These are phyloP conservation scores for Russula vinacea DNA, from an alignment of 768 basidiomycete species.

Conservation along the genomic window DNA sequence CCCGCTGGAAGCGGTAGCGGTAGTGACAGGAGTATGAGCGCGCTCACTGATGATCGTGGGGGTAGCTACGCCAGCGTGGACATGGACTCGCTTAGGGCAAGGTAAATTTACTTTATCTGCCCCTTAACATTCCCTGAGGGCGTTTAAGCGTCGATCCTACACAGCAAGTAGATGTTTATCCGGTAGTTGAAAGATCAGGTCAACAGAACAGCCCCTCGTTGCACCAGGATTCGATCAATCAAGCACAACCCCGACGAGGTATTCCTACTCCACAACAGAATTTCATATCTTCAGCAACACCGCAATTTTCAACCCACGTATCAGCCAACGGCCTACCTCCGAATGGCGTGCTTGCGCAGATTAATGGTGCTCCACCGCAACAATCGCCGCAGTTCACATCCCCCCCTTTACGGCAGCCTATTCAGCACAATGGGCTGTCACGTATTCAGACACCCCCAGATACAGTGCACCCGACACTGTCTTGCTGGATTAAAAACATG, in stretches of 20 bases:
- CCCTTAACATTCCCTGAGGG: background rate
- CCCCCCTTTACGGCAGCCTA: background rate
- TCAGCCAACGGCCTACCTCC: conserved; percentile 7
- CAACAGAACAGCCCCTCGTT: conserved; percentile 21
- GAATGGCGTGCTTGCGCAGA: conserved; percentile 1
- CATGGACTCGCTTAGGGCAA: background rate
- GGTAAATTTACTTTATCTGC: background rate
- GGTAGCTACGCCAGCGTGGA: background rate
- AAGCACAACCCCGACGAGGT: conserved; percentile 7
- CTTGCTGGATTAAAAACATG: too few species aligned
- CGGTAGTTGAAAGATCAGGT: conserved; percentile 12
- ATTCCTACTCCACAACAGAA: conserved; percentile 23
- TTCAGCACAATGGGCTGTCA: conserved; percentile 1
- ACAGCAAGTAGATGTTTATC: conserved; percentile 18
- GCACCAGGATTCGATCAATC: conserved; percentile 11
- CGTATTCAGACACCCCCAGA: too few species aligned
- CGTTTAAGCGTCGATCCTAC: conserved; percentile 13
- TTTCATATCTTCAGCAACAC: conserved; percentile 3
- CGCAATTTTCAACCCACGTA: conserved; percentile 13
- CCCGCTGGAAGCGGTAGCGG: conserved; percentile 30
- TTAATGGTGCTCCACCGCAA: conserved; percentile 8
- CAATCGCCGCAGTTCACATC: conserved; percentile 8
- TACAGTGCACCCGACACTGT: too few species aligned
- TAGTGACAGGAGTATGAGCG: conserved; percentile 11
- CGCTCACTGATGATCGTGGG: conserved; percentile 17